These are phyloP conservation scores for Boletellus ananiceps DNA, from an alignment of 768 basidiomycete species.

Conservation along the genomic window DNA sequence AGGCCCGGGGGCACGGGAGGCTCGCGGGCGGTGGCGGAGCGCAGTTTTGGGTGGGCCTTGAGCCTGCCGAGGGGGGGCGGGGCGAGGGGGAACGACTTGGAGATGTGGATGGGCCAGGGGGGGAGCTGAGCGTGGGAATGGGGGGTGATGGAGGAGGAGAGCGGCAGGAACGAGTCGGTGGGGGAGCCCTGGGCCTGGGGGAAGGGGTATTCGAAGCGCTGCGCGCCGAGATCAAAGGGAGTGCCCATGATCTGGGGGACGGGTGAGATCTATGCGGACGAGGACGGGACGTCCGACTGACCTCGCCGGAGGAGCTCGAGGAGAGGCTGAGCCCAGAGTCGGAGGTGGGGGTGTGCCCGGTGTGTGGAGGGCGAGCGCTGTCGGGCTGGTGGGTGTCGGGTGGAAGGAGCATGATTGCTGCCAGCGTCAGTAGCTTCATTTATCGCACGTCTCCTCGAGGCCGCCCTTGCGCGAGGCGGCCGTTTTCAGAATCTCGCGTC, in stretches of 20 bases:
- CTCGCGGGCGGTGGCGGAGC: background rate
- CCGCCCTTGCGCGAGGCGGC: constrained; percentile 12
- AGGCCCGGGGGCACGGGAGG: too few species aligned
- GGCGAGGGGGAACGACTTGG: constrained; percentile 30
- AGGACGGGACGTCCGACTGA: constrained; percentile 6
- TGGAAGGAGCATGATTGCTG: constrained; percentile 13
- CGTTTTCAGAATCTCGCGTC: constrained; percentile 4
- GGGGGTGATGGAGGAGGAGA: constrained; percentile 13
- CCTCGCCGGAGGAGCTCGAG: constrained; percentile 30
- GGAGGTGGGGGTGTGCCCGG: constrained; percentile 14
- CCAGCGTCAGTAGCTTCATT: background rate
- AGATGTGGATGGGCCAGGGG: constrained; percentile 24
- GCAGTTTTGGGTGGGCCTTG: constrained; percentile 30
- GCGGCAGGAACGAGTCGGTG: constrained; percentile 23
- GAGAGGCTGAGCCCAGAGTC: constrained; percentile 31
- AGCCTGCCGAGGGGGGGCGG: constrained; percentile 25
- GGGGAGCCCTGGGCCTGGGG: constrained; percentile 28
- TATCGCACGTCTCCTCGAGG: background rate
- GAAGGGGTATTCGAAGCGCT: constrained; percentile 32
- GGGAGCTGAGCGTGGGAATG: constrained; percentile 24
- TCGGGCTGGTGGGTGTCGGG: constrained; percentile 17
- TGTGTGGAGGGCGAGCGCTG: constrained; percentile 9
- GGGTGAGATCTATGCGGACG: constrained; percentile 5
- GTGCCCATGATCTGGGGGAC: constrained; percentile 29
- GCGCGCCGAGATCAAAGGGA: constrained; percentile 32